A percentile compares a stretch with the other conserved stretches of the same genome.
Evolutionary conservation across 2,329 filamentous ascomycete genomes (phyloP).

Genomic region (Alternaria postmessia): DNA sequence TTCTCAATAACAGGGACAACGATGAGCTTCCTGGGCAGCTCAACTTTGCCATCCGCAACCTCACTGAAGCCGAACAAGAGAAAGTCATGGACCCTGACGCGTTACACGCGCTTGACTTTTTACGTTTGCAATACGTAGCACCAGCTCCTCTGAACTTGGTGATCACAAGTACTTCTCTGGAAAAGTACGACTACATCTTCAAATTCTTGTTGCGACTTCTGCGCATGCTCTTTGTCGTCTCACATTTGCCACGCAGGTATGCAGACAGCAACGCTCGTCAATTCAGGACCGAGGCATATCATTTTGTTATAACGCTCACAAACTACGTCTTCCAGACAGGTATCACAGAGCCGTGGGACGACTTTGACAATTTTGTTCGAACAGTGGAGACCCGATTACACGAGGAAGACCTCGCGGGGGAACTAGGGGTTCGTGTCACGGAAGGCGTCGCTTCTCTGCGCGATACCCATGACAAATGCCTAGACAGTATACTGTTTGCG

Average conservation of each 20-base stretch:
- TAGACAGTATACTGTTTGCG: conserved; percentile 78
- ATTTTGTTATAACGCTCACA: conserved; percentile 77
- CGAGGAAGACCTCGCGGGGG: conserved; percentile 53
- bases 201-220: conserved; percentile 78
- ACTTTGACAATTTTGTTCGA: conserved; percentile 72
- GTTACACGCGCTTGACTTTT: conserved; percentile 90
- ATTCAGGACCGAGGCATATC: conserved; percentile 79
- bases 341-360: conserved; percentile 75
- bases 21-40: conserved; percentile 56
- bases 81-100: conserved; percentile 83
- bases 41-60: conserved; percentile 76
- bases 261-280: conserved; percentile 27
- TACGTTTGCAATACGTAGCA: conserved; percentile 84
- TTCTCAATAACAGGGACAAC: conserved; percentile 30
- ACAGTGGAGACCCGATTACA: conserved; percentile 67
- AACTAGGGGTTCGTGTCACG: conserved; percentile 56
- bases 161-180: conserved; percentile 73
- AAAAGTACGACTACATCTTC: conserved; percentile 88
- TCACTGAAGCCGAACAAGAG: conserved; percentile 79
- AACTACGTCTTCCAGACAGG: conserved; percentile 83
- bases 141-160: conserved; percentile 75
- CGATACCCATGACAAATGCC: conserved; percentile 73
- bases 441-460: conserved; percentile 73
- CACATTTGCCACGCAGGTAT: conserved; percentile 47
- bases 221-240: conserved; percentile 78